Evolutionary conservation across 495 filamentous ascomycete species (phyloP).

Genomic region (Neurospora intermedia): DNA sequence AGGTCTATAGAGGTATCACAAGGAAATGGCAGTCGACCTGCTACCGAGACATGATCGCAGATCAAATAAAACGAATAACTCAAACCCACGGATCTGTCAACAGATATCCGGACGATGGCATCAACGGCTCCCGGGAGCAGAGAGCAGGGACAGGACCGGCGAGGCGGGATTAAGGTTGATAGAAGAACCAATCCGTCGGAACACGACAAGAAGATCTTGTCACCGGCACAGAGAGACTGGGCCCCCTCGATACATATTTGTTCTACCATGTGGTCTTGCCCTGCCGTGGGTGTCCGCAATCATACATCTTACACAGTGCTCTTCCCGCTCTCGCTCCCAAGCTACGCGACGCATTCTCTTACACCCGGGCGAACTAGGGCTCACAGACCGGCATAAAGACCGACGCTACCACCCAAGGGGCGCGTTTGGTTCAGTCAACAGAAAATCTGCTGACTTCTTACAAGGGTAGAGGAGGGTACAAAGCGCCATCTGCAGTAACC

Average conservation of each 20-base stretch:
- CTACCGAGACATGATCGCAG: conserved; percentile 19
- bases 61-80: conserved; percentile 1
- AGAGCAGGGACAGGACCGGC: background rate
- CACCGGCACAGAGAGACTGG: conserved; percentile 4
- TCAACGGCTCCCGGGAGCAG: background rate
- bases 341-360: background rate
- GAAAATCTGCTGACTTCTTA: too few relatives aligned
- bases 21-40: conserved; percentile 5
- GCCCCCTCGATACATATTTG: background rate
- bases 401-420: too few relatives aligned
- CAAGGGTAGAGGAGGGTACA: too few relatives aligned
- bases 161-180: background rate
- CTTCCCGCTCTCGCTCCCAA: background rate
- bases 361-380: background rate
- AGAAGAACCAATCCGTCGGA: conserved; percentile 2
- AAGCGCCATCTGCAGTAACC: too few relatives aligned
- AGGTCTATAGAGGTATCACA: background rate
- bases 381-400: background rate
- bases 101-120: background rate
- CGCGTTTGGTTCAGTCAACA: too few relatives aligned
- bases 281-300: background rate
- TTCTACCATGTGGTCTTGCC: background rate
- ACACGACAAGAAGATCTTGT: conserved; percentile 9
- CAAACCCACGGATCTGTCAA: background rate
- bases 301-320: background rate